Evolutionary conservation across 345 rosid genomes (phyloP).

Genomic region (Populus davidiana): DNA sequence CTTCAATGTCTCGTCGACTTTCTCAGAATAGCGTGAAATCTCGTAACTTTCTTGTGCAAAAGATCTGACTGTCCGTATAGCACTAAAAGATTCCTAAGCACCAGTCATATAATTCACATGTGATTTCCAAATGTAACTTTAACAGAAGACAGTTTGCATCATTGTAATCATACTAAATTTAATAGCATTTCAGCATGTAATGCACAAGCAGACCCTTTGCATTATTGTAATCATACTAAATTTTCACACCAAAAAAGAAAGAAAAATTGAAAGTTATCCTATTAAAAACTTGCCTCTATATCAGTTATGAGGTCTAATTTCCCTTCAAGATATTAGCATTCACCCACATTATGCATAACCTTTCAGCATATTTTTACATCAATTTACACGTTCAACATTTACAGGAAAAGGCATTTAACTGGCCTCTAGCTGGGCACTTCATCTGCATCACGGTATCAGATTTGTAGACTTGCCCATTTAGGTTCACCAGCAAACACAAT

Average conservation of each 20-base stretch:
- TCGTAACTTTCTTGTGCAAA: slow-evolving; percentile 79
- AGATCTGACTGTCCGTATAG: slow-evolving; percentile 89
- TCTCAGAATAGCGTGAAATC: slow-evolving; percentile 63
- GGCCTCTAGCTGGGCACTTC: background rate
- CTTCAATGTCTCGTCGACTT: slow-evolving; percentile 82
- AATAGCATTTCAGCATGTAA: background rate
- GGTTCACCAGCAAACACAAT: background rate
- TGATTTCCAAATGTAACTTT: background rate
- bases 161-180: background rate
- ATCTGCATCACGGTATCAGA: background rate
- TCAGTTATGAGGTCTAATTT: background rate
- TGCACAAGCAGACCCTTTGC: background rate
- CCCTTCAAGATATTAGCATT: background rate
- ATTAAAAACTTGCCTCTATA: background rate
- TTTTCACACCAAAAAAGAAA: background rate
- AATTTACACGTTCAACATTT: background rate
- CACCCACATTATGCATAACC: background rate
- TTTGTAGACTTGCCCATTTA: background rate
- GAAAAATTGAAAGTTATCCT: background rate
- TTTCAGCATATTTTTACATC: background rate
- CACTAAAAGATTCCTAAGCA: slow-evolving; percentile 90
- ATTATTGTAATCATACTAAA: background rate
- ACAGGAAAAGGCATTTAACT: background rate
- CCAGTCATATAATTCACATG: background rate
- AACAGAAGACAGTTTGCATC: background rate